phyloP scores from a whole-genome alignment of 1,284 basidiomycete genomes.

The Polyporus tsugae region DNA sequence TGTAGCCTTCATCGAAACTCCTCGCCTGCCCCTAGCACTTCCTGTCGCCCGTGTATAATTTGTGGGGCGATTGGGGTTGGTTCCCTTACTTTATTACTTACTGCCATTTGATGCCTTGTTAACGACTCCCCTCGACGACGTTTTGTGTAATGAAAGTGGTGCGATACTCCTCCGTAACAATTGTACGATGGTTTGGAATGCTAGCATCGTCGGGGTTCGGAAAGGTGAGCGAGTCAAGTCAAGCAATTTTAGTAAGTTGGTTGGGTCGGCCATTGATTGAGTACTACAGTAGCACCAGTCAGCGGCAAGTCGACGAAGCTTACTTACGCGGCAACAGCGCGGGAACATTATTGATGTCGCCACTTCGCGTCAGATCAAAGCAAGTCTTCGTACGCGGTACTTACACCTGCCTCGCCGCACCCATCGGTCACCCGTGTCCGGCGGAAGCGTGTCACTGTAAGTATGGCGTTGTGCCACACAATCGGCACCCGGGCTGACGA shows the following conservation, averaged over 20 bases:
- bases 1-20: constrained; percentile 4
- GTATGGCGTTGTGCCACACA: background rate
- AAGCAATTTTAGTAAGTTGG: no score
- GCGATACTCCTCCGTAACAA: background rate
- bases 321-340: background rate
- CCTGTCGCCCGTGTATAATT: constrained; percentile 7
- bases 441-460: background rate
- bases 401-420: no score
- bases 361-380: constrained; percentile 8
- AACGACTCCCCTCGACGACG: constrained; percentile 8
- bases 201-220: background rate
- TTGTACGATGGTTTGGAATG: background rate
- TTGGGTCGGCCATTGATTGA: background rate
- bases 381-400: background rate
- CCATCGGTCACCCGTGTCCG: background rate
- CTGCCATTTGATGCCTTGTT: background rate
- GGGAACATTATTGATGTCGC: constrained; percentile 3
- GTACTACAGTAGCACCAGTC: background rate
- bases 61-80: background rate
- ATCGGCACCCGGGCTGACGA: background rate
- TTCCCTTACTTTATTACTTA: background rate
- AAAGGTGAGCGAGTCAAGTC: no score
- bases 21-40: background rate
- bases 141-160: constrained; percentile 16
- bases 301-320: background rate